Evolutionary conservation across 2,329 filamentous ascomycete genomes (phyloP), one percentile per base, ranked within the genome.

Genomic region (Arachnomyces sp.): DNA sequence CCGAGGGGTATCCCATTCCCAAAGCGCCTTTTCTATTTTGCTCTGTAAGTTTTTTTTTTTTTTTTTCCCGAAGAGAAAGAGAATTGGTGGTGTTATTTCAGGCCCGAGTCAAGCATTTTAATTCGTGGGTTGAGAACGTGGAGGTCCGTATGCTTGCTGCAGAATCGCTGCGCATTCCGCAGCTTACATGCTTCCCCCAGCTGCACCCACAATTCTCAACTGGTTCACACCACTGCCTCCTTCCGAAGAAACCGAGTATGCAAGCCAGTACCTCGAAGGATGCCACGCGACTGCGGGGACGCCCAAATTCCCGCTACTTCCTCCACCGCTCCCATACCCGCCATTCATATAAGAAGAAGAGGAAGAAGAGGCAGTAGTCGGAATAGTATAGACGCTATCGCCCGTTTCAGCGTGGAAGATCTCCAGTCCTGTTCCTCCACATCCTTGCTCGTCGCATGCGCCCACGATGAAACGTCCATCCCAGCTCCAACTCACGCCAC

Each of bases 371-470:
- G 21, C 5, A 25, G 21, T 25, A 3, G 62, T 65, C 5, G 65
- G 56, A 18, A 72, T 59, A 7, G 65, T 70, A 42, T 68, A 63
- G 3, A 72, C 66, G 28, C 61, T 66, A 42, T 72, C 69, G 2
- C 69, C 69, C 0, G 65, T 67, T 48, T 72, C 69, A 7, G 67
- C 68, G 46, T 72, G 69, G 51, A 69, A 71, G 31, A 72, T 68
- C 45, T 72, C 68, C 30, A 72, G 51, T 1, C 67, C 67, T 31
- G 57, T 58, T 2, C 62, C 64, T 33, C 61, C 63, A 34, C 62
- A 62, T 25, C 62, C 65, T 7, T 55, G 54, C 51, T 72, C 69
- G 44, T 72, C 69, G 40, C 66, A 68, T 12, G 67, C 67, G 12
- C 67, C 68, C 28, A 67, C 65, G 14, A 72, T 53, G 47, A 67